Conservation (phyloP, 805 yeast species). For the Lipomyces spencermartinsiae region DNA sequence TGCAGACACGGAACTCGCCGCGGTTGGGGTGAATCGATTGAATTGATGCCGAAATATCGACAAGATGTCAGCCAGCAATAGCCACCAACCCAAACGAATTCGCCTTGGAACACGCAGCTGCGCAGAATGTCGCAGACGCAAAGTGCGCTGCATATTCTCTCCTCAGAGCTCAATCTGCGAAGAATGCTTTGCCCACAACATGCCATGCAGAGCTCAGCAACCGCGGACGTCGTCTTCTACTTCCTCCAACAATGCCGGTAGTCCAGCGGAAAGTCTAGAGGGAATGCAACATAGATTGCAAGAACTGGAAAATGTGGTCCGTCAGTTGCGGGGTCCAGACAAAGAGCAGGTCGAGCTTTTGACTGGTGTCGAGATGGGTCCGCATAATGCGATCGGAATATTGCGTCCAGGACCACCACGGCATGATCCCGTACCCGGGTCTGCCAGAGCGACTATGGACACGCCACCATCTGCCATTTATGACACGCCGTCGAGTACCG, state of each 20-base stretch:
- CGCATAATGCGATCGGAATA: not conserved
- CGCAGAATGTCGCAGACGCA: constrained; percentile 1
- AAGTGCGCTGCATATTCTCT: not conserved
- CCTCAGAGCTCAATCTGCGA: not conserved
- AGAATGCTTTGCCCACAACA: not conserved
- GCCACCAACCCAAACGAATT: not conserved
- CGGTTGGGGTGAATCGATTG: too few relatives aligned
- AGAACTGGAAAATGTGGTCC: not conserved
- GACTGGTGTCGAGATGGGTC: not conserved
- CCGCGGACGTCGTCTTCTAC: not conserved
- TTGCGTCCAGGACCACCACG: not conserved
- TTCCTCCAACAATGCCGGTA: not conserved
- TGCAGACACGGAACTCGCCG: too few relatives aligned
- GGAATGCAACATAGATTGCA: not conserved
- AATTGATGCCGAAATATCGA: too few relatives aligned
- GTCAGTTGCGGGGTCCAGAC: not conserved
- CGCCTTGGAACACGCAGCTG: not conserved
- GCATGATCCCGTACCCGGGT: not conserved
- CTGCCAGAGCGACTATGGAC: not conserved
- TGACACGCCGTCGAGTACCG: not conserved
- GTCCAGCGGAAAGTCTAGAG: not conserved
- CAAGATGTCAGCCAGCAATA: not conserved
- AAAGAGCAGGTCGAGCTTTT: not conserved
- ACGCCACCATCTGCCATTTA: not conserved
- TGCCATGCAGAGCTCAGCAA: not conserved